Conservation (phyloP, 306 rosid genomes). For the Cyamopsis tetragonoloba region DNA sequence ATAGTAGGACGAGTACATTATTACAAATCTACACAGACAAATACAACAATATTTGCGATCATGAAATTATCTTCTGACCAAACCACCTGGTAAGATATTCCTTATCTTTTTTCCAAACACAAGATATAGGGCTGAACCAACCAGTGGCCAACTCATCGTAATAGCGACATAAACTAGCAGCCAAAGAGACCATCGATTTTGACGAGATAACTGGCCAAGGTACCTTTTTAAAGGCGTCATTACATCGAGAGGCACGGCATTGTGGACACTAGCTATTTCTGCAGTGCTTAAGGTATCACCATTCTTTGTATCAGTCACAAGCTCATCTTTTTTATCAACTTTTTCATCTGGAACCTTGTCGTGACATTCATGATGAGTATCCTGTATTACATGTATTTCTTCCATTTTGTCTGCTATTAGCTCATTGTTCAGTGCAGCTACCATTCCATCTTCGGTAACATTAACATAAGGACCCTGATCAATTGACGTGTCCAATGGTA, state of each 20-base stretch:
- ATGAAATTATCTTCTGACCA: constrained; percentile 43
- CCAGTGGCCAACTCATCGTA: constrained; percentile 77
- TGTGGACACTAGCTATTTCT: constrained; percentile 18
- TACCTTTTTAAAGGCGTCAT: constrained; percentile 45
- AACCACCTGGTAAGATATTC: constrained; percentile 43
- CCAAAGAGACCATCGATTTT: constrained; percentile 60
- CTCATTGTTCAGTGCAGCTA: constrained; percentile 60
- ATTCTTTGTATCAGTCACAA: constrained; percentile 25
- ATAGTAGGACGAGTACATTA: not conserved
- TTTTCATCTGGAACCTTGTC: constrained; percentile 29
- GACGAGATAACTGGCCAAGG: constrained; percentile 46
- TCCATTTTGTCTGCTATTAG: constrained; percentile 32
- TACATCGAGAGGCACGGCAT: constrained; percentile 29
- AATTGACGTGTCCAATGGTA: constrained; percentile 41
- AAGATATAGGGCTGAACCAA: constrained; percentile 60
- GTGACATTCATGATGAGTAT: constrained; percentile 12
- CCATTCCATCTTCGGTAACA: constrained; percentile 75
- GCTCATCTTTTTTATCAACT: constrained; percentile 21
- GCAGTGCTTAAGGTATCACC: constrained; percentile 10
- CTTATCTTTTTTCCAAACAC: constrained; percentile 57
- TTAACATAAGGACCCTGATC: constrained; percentile 88
- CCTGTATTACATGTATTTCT: constrained; percentile 35
- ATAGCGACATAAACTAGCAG: constrained; percentile 76
- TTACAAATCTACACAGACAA: constrained; percentile 11
- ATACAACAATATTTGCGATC: constrained; percentile 15